Percentiles rank a stretch among this genome's conserved stretches.
Conservation (phyloP, 208 protist species). For the Trypanosoma rangeli region DNA sequence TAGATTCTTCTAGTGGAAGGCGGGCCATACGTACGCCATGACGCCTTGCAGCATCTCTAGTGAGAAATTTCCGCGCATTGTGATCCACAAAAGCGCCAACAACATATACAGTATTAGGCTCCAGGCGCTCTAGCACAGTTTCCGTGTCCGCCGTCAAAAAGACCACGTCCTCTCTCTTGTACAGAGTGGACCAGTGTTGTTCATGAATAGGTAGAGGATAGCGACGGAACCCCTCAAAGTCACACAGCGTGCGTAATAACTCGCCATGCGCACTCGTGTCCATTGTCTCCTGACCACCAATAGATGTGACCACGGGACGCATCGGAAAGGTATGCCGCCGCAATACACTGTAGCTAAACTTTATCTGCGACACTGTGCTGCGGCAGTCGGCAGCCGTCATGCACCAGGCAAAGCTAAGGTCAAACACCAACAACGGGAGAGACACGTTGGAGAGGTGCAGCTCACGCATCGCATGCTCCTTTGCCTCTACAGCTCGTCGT, state of each 20-base stretch:
- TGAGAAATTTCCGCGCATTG: slow-evolving; percentile 83
- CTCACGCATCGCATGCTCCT: slow-evolving; percentile 28
- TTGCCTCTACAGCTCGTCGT: slow-evolving; percentile 42
- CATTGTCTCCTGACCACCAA: slow-evolving; percentile 39
- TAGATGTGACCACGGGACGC: slow-evolving; percentile 69
- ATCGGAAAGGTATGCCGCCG: slow-evolving; percentile 68
- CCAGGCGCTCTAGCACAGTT: slow-evolving; percentile 53
- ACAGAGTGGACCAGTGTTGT: slow-evolving; percentile 72
- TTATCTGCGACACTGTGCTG: slow-evolving; percentile 85
- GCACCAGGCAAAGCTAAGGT: slow-evolving; percentile 87
- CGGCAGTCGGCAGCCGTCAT: slow-evolving; percentile 78
- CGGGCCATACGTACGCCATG: slow-evolving; percentile 75
- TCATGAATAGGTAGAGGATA: slow-evolving; percentile 46
- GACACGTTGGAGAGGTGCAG: slow-evolving; percentile 34
- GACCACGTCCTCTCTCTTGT: slow-evolving; percentile 43
- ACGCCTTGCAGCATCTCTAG: slow-evolving; percentile 40
- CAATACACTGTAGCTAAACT: slow-evolving; percentile 82
- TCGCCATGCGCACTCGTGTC: slow-evolving; percentile 30
- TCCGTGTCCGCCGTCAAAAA: slow-evolving; percentile 83
- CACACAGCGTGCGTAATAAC: slow-evolving; percentile 34
- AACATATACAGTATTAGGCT: slow-evolving; percentile 66
- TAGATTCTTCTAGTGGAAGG: slow-evolving; percentile 74
- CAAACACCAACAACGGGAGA: slow-evolving; percentile 72
- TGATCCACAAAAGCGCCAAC: slow-evolving; percentile 91
- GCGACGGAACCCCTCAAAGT: slow-evolving; percentile 71